phyloP scores from a whole-genome alignment of 345 rosid species.

The Arabis alpina region DNA sequence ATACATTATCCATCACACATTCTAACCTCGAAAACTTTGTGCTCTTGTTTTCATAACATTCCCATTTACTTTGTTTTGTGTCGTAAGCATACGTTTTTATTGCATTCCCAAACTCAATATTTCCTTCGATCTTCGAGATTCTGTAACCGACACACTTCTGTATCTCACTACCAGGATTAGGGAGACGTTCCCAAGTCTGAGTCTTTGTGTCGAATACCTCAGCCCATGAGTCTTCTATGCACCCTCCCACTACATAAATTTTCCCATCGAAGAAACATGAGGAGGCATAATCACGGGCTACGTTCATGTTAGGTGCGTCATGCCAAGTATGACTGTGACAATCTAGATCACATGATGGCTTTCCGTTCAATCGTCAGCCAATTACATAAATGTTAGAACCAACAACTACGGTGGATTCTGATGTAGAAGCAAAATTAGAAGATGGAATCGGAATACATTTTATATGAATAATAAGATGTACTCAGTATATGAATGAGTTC shows the following conservation, averaged over 20 bases:
- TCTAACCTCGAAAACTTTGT: too few relatives aligned
- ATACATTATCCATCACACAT: not conserved
- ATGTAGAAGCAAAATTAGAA: not conserved
- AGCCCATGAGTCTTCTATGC: too few relatives aligned
- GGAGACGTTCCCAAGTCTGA: too few relatives aligned
- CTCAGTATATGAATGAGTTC: too few relatives aligned
- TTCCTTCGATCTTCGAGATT: not conserved
- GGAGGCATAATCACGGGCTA: not conserved
- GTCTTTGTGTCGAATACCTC: too few relatives aligned
- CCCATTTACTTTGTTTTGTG: slow-evolving; percentile 2
- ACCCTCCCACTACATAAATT: not conserved
- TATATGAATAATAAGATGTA: too few relatives aligned
- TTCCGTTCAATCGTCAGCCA: not conserved
- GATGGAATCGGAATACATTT: not conserved
- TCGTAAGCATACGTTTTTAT: not conserved
- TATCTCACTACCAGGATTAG: not conserved
- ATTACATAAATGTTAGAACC: not conserved
- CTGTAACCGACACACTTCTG: not conserved
- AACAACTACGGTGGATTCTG: too few relatives aligned
- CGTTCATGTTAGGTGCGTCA: not conserved
- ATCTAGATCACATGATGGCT: not conserved
- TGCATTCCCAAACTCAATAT: not conserved
- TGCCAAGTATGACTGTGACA: slow-evolving; percentile 3
- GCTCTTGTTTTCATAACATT: not conserved
- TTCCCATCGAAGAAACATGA: not conserved